Evolutionary conservation across 306 rosid genomes (phyloP).

Genomic region (Benincasa hispida): DNA sequence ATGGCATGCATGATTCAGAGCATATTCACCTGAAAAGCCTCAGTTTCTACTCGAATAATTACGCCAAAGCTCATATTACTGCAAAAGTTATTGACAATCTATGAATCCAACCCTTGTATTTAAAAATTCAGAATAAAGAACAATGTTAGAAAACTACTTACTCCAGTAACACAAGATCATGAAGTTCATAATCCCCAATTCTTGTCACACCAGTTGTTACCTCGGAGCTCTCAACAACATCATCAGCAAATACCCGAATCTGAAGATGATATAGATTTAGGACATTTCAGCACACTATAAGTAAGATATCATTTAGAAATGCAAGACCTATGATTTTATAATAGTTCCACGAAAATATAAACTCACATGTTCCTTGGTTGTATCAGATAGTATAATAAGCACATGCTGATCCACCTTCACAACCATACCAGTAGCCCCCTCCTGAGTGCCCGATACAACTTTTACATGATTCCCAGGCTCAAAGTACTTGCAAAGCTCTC

Average conservation of each 20-base stretch:
- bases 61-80: slow-evolving; percentile 90
- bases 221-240: slow-evolving; percentile 98
- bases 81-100: slow-evolving; percentile 25
- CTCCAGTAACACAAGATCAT: slow-evolving; percentile 94
- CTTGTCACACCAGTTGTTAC: slow-evolving; percentile 83
- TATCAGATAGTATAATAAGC: slow-evolving; percentile 84
- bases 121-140: background rate
- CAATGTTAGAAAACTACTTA: slow-evolving; percentile 19
- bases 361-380: slow-evolving; percentile 96
- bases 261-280: slow-evolving; percentile 19
- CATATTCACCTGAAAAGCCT: slow-evolving; percentile 80
- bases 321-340: background rate
- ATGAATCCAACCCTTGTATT: background rate
- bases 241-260: slow-evolving; percentile 97
- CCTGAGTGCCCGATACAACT: slow-evolving; percentile 88
- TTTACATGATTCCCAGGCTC: slow-evolving; percentile 97
- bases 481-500: slow-evolving; percentile 90
- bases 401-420: slow-evolving; percentile 96
- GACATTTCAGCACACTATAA: slow-evolving; percentile 9
- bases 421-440: slow-evolving; percentile 99
- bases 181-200: slow-evolving; percentile 95
- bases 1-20: background rate
- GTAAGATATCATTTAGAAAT: slow-evolving; percentile 1
- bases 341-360: background rate
- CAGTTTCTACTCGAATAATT: slow-evolving; percentile 88